Base-by-base conservation (phyloP, 2,329 filamentous ascomycete species). In the Ustilaginoidea virens region DNA sequence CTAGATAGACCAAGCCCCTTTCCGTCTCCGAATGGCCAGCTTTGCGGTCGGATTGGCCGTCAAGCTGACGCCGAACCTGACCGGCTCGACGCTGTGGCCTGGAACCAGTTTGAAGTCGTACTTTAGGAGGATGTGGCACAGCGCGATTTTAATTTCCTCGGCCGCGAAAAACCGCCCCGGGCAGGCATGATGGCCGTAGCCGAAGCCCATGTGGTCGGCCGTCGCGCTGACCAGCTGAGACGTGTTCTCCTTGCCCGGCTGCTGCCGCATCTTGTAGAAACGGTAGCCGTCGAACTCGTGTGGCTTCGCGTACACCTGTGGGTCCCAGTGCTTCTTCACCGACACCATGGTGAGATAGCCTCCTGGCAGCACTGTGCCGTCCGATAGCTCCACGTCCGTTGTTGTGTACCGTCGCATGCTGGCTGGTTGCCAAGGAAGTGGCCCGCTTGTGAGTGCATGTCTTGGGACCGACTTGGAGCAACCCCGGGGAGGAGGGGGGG, bases 121-220 rank as follows among this genome's bases (percentile, higher is more conserved):
- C 34, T 64, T 61, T 17, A 60, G 38, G 3, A 66, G 31, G 23
- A 66, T 38, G 34, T 63, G 55, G 3, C 58, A 47, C 5, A 67
- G 33, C 5, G 63, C 45, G 42, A 68, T 60, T 44, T 68, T 68
- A 20, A 63, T 44, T 43, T 65, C 61, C 28, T 62, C 55, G 1
- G 59, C 53, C 0, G 63, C 61, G 36, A 67, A 66, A 45, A 68
- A 67, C 2, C 63, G 52, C 0, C 64, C 63, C 0, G 60, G 57
- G 29, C 63, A 60, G 5, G 56, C 61, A 43, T 69, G 63, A 30
- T 58, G 49, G 3, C 66, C 66, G 36, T 67, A 60, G 1, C 66
- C 64, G 39, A 70, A 71, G 0, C 58, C 49, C 14, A 68, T 42
- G 39, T 63, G 58, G 8, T 51, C 43, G n/a, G 58, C 47, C 12